phyloP scores from a whole-genome alignment of 768 basidiomycete species.

The Phanerochaete sordida region DNA sequence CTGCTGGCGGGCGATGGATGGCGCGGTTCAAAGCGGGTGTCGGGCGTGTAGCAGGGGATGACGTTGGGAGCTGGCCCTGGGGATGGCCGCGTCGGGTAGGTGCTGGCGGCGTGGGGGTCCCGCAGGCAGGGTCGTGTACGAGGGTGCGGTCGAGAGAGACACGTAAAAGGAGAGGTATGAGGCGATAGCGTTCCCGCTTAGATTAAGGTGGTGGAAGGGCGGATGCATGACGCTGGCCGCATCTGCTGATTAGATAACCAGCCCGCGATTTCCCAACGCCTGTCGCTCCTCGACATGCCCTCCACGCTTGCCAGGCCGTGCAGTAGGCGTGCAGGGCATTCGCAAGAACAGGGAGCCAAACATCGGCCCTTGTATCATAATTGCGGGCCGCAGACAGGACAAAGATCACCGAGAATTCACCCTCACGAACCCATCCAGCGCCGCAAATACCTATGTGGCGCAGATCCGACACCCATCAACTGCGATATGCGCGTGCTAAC shows the following conservation, averaged over 20 bases:
- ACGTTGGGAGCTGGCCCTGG: not conserved
- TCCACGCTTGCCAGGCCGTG: no score
- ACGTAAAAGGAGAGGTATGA: not conserved
- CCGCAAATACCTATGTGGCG: no score
- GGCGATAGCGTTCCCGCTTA: not conserved
- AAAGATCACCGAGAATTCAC: no score
- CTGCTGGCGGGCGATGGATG: not conserved
- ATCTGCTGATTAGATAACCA: not conserved
- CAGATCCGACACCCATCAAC: no score
- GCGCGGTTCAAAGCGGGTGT: not conserved
- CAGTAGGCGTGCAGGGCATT: no score
- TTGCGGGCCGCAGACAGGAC: no score
- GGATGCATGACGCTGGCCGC: not conserved
- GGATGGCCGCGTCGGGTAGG: not conserved
- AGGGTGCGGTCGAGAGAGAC: not conserved
- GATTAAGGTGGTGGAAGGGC: not conserved
- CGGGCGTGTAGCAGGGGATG: not conserved
- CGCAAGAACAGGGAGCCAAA: no score
- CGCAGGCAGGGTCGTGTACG: not conserved
- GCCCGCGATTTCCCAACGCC: no score
- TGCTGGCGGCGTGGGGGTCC: not conserved
- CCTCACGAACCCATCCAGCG: no score
- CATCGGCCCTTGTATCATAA: no score
- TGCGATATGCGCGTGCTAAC: no score
- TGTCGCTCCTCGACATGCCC: no score